Percentiles rank a stretch among this genome's conserved stretches.
Conservation (phyloP, 1,284 basidiomycete species). For the Sporisorium reilianum region DNA sequence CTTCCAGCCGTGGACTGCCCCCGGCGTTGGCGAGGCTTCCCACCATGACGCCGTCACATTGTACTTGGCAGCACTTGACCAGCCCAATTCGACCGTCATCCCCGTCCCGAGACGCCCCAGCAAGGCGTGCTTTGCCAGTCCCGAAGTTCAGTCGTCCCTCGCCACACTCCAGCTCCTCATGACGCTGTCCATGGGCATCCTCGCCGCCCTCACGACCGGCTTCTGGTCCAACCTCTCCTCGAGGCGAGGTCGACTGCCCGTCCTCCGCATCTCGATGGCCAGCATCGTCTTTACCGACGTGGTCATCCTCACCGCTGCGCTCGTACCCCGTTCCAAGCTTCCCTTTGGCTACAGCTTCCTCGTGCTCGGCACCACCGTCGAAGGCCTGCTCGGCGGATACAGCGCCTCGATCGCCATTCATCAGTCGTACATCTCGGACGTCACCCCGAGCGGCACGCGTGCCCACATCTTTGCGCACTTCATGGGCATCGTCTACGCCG, state of each 20-base stretch:
- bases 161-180: slow-evolving; percentile 70
- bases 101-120: slow-evolving; percentile 37
- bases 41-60: slow-evolving; percentile 15
- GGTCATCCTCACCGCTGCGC: slow-evolving; percentile 25
- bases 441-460: slow-evolving; percentile 61
- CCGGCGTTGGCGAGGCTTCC: background rate
- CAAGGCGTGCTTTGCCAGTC: slow-evolving; percentile 49
- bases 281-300: slow-evolving; percentile 82
- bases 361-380: slow-evolving; percentile 82
- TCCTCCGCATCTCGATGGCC: slow-evolving; percentile 78
- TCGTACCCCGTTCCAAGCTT: slow-evolving; percentile 46
- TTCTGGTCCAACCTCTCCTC: slow-evolving; percentile 90
- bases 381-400: slow-evolving; percentile 88
- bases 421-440: slow-evolving; percentile 78
- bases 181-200: slow-evolving; percentile 81
- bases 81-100: slow-evolving; percentile 38
- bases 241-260: slow-evolving; percentile 79
- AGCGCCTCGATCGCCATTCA: slow-evolving; percentile 81
- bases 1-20: slow-evolving; percentile 33
- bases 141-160: slow-evolving; percentile 49
- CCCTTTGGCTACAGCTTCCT: slow-evolving; percentile 78
- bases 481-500: slow-evolving; percentile 61
- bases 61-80: slow-evolving; percentile 25
- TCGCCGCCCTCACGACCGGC: slow-evolving; percentile 85
- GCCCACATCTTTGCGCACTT: slow-evolving; percentile 62